Percentiles rank a stretch among this genome's conserved stretches.
Conservation (phyloP, 2,329 filamentous ascomycete species). For the Xylaria sp. region DNA sequence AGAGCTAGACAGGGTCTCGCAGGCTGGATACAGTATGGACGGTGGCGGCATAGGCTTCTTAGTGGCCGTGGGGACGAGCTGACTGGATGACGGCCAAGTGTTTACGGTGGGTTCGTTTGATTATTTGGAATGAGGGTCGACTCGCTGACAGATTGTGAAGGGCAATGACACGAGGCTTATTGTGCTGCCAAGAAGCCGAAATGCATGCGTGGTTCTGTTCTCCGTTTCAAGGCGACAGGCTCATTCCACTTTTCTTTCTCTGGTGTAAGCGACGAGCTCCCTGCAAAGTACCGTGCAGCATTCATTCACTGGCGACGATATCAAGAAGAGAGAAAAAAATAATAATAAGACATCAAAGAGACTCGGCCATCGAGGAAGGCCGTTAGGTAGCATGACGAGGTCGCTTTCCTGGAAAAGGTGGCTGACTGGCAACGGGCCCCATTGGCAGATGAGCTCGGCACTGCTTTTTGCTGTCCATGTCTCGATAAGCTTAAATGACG, state of each 20-base stretch:
- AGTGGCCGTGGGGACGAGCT: constrained; percentile 21
- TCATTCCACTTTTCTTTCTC: constrained; percentile 11
- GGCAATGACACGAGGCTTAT: constrained; percentile 26
- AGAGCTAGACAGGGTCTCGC: constrained; percentile 11
- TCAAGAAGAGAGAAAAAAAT: not conserved
- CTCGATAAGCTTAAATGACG: constrained; percentile 25
- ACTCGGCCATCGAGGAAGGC: not conserved
- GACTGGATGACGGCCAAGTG: constrained; percentile 23
- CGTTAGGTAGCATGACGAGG: not conserved
- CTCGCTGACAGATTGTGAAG: constrained; percentile 27
- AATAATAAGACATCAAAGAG: not conserved
- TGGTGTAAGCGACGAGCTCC: constrained; percentile 9
- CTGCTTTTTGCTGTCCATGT: not conserved
- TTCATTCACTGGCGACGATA: not conserved
- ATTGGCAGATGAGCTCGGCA: constrained; percentile 10
- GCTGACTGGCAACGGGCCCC: not conserved
- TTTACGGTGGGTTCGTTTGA: constrained; percentile 16
- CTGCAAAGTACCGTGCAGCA: constrained; percentile 19
- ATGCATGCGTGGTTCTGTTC: constrained; percentile 19
- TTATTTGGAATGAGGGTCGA: constrained; percentile 30
- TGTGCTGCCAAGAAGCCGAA: constrained; percentile 28
- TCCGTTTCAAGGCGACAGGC: constrained; percentile 17
- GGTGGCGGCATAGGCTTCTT: constrained; percentile 8
- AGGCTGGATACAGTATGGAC: constrained; percentile 19
- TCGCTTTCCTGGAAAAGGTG: not conserved